Evolutionary conservation across 75 land plant species (phyloP).

Genomic region (Adiantum capillusveneris): DNA sequence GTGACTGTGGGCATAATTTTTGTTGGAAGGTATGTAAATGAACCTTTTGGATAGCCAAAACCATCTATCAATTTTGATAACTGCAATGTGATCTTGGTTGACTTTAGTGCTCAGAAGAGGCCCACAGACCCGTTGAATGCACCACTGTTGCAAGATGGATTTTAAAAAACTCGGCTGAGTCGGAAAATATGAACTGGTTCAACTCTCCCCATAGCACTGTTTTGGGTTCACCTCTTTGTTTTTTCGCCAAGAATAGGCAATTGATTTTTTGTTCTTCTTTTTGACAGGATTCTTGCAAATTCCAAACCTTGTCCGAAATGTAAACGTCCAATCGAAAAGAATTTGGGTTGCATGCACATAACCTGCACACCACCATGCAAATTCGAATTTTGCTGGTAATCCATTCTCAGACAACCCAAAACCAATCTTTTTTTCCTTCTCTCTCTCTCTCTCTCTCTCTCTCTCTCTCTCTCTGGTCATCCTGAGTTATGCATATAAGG

Average conservation of each 20-base stretch:
- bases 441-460: no score
- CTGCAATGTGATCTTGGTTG: no score
- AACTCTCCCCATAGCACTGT: background rate
- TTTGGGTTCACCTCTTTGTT: background rate
- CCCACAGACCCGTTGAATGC: slow-evolving; percentile 92
- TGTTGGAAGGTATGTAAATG: slow-evolving; percentile 83
- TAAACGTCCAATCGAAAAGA: slow-evolving; percentile 8
- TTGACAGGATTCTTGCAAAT: slow-evolving; percentile 13
- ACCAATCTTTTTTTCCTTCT: background rate
- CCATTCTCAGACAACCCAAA: no score
- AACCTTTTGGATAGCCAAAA: background rate
- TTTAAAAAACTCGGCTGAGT: slow-evolving; percentile 86
- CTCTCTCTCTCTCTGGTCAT: no score
- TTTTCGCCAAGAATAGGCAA: no score
- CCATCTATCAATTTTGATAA: no score
- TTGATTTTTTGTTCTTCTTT: no score
- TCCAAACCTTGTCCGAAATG: slow-evolving; percentile 27
- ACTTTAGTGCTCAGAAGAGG: slow-evolving; percentile 82
- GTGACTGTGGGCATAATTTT: slow-evolving; percentile 68
- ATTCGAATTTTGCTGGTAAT: slow-evolving; percentile 22
- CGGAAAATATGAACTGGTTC: slow-evolving; percentile 32
- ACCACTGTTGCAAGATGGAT: slow-evolving; percentile 89
- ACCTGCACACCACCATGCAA: slow-evolving; percentile 14
- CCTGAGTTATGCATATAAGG: no score
- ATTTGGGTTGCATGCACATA: slow-evolving; percentile 22